Percentiles rank a stretch among this genome's conserved stretches.
Evolutionary conservation across 2,329 filamentous ascomycete genomes (phyloP).

Genomic region (Aspergillus sp.): DNA sequence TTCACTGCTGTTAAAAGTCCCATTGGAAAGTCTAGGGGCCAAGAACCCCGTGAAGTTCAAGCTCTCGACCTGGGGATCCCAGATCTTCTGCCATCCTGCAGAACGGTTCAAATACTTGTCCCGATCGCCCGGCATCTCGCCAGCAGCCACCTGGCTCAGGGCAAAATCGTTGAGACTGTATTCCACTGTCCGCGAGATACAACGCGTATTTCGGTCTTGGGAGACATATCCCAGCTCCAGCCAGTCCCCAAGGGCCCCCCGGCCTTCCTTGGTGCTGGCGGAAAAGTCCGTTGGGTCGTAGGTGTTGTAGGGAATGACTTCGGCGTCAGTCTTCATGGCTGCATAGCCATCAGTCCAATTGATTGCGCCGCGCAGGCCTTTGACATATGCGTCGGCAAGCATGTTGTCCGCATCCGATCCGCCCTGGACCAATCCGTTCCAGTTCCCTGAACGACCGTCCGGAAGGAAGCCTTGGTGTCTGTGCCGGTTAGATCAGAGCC

Average conservation of each 20-base stretch:
- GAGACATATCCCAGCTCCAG: constrained; percentile 63
- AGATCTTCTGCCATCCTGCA: constrained; percentile 71
- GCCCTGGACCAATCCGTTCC: constrained; percentile 62
- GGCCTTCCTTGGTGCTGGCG: constrained; percentile 65
- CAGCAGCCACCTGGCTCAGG: constrained; percentile 52
- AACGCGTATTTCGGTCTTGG: constrained; percentile 56
- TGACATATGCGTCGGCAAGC: constrained; percentile 70
- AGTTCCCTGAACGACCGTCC: constrained; percentile 66
- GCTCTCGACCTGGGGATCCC: constrained; percentile 59
- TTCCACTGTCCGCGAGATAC: constrained; percentile 65
- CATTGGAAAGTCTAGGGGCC: constrained; percentile 55
- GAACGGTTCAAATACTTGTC: constrained; percentile 62
- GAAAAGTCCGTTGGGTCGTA: constrained; percentile 53
- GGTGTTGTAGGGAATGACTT: constrained; percentile 62
- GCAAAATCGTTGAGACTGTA: constrained; percentile 68
- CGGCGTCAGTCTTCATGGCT: constrained; percentile 67
- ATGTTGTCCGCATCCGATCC: constrained; percentile 71
- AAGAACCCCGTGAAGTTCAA: constrained; percentile 57
- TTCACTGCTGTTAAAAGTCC: constrained; percentile 46
- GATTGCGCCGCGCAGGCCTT: constrained; percentile 62
- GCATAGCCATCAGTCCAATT: constrained; percentile 65
- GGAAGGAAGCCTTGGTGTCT: constrained; percentile 58
- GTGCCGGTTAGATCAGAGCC: neutral
- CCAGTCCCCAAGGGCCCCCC: constrained; percentile 70
- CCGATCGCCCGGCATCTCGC: constrained; percentile 48